Percentiles rank a stretch among this genome's conserved stretches.
phyloP scores from a whole-genome alignment of 192 early-diverging fungal species.

The Rhizoclosmatium sp. region DNA sequence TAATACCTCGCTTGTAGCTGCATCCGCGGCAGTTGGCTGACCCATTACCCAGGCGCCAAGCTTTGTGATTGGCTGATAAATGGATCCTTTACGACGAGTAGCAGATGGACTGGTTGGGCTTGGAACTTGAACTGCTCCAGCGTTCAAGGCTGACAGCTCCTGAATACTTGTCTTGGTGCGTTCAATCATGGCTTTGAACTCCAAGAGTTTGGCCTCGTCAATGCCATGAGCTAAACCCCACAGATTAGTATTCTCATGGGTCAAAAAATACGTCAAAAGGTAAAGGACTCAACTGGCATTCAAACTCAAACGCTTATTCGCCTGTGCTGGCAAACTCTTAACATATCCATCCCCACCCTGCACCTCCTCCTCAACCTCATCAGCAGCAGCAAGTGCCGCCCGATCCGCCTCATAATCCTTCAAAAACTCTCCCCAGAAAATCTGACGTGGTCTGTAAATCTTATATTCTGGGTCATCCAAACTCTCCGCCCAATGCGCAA shows the following conservation, averaged over 20 bases:
- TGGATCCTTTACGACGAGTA: background rate
- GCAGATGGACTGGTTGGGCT: background rate
- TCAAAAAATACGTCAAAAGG: background rate
- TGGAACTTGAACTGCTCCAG: background rate
- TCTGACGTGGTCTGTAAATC: conserved; percentile 72
- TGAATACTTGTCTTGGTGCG: conserved; percentile 11
- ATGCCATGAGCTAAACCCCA: background rate
- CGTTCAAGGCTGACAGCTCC: conserved; percentile 14
- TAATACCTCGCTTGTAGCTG: background rate
- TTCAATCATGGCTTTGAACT: conserved; percentile 34
- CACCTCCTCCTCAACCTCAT: conserved; percentile 4
- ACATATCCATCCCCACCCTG: conserved; percentile 8
- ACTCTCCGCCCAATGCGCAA: conserved; percentile 63
- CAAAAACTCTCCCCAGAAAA: conserved; percentile 27
- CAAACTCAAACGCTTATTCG: conserved; percentile 40
- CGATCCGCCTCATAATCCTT: conserved; percentile 23
- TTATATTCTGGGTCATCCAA: conserved; percentile 61
- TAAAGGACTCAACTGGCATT: background rate
- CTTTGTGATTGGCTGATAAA: background rate
- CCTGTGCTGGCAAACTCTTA: conserved; percentile 35
- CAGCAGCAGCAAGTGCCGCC: background rate
- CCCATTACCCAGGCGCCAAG: conserved; percentile 21
- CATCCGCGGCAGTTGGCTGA: background rate
- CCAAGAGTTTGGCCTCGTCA: conserved; percentile 11
- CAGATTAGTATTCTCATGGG: background rate